Evolutionary conservation across 169 alveolate genomes (phyloP).

Genomic region (Plasmodium chabaudi): DNA sequence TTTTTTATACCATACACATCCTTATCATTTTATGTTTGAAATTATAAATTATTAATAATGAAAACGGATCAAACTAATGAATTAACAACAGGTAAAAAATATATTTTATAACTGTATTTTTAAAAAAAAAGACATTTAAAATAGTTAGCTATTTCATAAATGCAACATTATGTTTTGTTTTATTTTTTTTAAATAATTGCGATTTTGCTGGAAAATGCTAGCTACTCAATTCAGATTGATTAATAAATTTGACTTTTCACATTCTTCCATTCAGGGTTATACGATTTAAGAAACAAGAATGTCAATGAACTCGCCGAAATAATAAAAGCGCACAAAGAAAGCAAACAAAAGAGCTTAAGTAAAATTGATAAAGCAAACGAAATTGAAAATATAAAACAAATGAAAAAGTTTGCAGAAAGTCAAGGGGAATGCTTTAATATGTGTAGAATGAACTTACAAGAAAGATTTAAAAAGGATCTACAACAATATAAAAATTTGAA

Average conservation of each 20-base stretch:
- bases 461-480: constrained; percentile 51
- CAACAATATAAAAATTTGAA: constrained; percentile 19
- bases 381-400: constrained; percentile 21
- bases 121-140: not conserved
- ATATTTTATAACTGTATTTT: not conserved
- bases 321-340: constrained; percentile 30
- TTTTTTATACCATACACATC: not conserved
- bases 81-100: constrained; percentile 15
- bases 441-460: constrained; percentile 37
- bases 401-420: constrained; percentile 33
- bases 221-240: no score
- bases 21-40: not conserved
- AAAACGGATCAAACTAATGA: constrained; percentile 15
- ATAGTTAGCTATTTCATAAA: no score
- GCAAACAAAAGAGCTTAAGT: constrained; percentile 20
- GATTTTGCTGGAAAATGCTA: no score
- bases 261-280: constrained; percentile 14
- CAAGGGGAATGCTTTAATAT: constrained; percentile 34
- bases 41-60: constrained; percentile 20
- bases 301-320: constrained; percentile 43
- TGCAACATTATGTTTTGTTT: no score
- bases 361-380: constrained; percentile 3
- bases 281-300: constrained; percentile 48
- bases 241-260: not conserved
- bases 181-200: no score